A percentile compares a stretch with the other conserved stretches of the same genome.
Conservation (phyloP, 805 yeast genomes). For the Saturnispora mendoncae region DNA sequence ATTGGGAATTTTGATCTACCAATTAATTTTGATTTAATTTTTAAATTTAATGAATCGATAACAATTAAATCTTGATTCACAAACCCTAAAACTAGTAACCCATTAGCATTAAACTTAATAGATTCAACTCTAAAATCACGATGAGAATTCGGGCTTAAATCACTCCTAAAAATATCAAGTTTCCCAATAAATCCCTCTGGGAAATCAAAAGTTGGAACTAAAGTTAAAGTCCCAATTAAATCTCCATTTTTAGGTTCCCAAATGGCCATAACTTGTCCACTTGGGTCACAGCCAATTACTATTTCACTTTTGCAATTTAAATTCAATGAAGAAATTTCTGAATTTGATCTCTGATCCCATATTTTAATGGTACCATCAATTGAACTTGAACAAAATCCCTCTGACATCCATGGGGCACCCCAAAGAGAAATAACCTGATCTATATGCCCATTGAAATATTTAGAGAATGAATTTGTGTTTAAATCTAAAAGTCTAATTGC, state of each 20-base stretch:
- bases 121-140: constrained; percentile 9
- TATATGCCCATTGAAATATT: constrained; percentile 85
- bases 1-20: constrained; percentile 37
- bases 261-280: constrained; percentile 73
- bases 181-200: constrained; percentile 16
- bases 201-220: constrained; percentile 18
- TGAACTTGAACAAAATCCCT: constrained; percentile 44
- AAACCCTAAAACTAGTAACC: constrained; percentile 47
- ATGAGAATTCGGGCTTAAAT: background rate
- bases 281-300: constrained; percentile 46
- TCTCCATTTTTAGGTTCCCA: constrained; percentile 29
- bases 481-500: constrained; percentile 68
- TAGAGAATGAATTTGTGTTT: constrained; percentile 65
- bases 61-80: constrained; percentile 48
- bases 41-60: constrained; percentile 21
- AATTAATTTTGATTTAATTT: constrained; percentile 26
- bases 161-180: constrained; percentile 33
- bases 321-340: constrained; percentile 51
- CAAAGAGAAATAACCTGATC: constrained; percentile 61
- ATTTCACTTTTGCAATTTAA: background rate
- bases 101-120: constrained; percentile 47
- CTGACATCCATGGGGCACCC: constrained; percentile 42
- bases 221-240: constrained; percentile 10
- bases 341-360: constrained; percentile 76
- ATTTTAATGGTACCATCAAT: constrained; percentile 70